Base-by-base conservation (phyloP, 352 stramenopile genomes). In the Phytophthora macrochlamydospora region DNA sequence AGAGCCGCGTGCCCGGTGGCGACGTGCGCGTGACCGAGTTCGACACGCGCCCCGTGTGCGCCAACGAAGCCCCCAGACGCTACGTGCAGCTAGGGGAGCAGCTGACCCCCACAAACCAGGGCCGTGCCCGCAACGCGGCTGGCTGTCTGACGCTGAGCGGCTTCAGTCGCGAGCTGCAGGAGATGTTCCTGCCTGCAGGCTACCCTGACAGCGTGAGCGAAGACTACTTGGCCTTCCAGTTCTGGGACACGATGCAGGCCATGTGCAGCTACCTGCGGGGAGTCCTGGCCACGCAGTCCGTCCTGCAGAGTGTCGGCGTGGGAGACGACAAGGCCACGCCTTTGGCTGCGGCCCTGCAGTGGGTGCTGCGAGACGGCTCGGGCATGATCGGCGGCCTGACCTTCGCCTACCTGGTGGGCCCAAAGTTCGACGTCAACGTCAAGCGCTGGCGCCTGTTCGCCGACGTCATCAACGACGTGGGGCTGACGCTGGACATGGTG, bases 361-460 rank as follows among this genome's bases (percentile, higher is more conserved):
- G 85, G 85, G 85, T 93, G 29, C 59, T 93, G 1, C 67, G 85
- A 11, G 85, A 93, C 62, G 85, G 85, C 37, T 92, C 83, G 28
- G 85, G 85, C 14, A 93, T 93, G 85, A 86, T 98, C 52, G 94
- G 91, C 9, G 95, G 94, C 9, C 81, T 99, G 29, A 76, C 95
- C 2, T 99, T 99, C 79, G 92, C 92, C n/a, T 98, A 98, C 73
- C 48, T 87, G 5, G 90, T 91, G 9, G 89, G 82, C 1, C 78
- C 83, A 0, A 87, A 96, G 44, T 98, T 99, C 62, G 96, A 99
- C 81, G 72, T 90, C 13, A 93, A 99, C 75, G 94, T 98, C 45
- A 98, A 98, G 80, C 89, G 97, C 75, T 99, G 97, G 88, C 81
- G 97, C 31, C 80, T 99, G 0, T 98, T 98, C 71, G 97, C 97